These are phyloP conservation scores for Kodamaea leandrae DNA, from an alignment of 805 yeast species.

Conservation along the genomic window DNA sequence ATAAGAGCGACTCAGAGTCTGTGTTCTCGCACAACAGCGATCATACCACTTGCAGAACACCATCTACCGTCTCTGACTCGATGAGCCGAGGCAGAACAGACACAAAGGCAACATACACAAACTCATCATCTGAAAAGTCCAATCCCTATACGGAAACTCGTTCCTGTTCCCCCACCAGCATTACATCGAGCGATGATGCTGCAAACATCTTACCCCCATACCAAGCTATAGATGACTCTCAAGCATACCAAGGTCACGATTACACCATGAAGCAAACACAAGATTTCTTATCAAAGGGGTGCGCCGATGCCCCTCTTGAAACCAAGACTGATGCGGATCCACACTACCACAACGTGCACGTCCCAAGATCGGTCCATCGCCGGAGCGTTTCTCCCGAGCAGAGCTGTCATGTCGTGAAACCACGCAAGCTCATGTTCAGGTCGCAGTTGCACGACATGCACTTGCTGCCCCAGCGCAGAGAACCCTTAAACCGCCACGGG, in stretches of 20 bases:
- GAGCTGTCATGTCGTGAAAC: neutral
- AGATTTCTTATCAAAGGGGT: neutral
- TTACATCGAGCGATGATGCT: too few species aligned
- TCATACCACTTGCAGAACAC: neutral
- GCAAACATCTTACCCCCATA: too few species aligned
- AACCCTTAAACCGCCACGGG: neutral
- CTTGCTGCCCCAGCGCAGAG: constrained; percentile 1
- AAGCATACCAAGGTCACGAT: too few species aligned
- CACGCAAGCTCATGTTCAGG: constrained; percentile 9
- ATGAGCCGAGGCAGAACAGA: neutral
- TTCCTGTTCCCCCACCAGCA: too few species aligned
- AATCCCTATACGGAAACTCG: too few species aligned
- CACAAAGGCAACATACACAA: neutral
- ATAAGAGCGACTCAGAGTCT: neutral
- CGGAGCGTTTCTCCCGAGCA: neutral
- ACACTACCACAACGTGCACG: neutral
- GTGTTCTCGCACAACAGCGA: neutral
- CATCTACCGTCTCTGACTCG: too few species aligned
- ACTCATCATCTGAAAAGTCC: too few species aligned
- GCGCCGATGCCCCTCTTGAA: neutral
- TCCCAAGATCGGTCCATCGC: neutral
- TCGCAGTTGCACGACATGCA: constrained; percentile 10
- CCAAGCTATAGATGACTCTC: too few species aligned
- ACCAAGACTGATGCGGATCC: neutral
- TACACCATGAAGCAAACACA: neutral